Evolutionary conservation across 2,329 filamentous ascomycete species (phyloP).

Genomic region (Penicillium sp.): DNA sequence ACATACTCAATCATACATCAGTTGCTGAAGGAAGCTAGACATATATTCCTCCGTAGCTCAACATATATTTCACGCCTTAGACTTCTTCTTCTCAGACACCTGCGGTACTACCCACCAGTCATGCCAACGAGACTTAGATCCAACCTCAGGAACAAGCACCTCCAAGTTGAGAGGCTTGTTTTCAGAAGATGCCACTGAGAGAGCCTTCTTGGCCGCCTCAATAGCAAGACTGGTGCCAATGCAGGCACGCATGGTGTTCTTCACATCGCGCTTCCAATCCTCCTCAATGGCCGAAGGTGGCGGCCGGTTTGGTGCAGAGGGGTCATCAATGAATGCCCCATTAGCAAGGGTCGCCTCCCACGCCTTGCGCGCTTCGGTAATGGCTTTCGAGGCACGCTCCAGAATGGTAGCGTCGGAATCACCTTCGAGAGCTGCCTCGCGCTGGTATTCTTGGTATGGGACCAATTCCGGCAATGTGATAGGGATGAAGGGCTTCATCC

Average conservation of each 20-base stretch:
- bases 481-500: conserved; percentile 77
- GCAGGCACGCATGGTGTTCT: conserved; percentile 64
- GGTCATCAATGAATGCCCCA: conserved; percentile 34
- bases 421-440: conserved; percentile 42
- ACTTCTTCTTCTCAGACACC: conserved; percentile 27
- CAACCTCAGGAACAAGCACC: conserved; percentile 39
- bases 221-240: conserved; percentile 68
- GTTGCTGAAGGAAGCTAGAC: background rate
- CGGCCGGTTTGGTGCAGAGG: conserved; percentile 2
- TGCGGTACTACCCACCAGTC: conserved; percentile 47
- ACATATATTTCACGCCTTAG: background rate
- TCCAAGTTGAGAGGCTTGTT: conserved; percentile 25
- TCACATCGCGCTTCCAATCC: conserved; percentile 60
- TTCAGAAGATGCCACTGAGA: conserved; percentile 33
- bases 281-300: conserved; percentile 52
- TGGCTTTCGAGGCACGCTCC: conserved; percentile 40
- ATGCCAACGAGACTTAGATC: conserved; percentile 44
- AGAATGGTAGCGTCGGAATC: conserved; percentile 43
- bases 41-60: background rate
- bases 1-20: conserved; percentile 3
- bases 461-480: conserved; percentile 68
- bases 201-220: conserved; percentile 57
- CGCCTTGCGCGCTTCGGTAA: conserved; percentile 42
- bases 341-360: conserved; percentile 44
- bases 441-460: conserved; percentile 60